These are phyloP conservation scores for Echeveria elegans DNA, from an alignment of 164 flowering plant species.

Conservation along the genomic window DNA sequence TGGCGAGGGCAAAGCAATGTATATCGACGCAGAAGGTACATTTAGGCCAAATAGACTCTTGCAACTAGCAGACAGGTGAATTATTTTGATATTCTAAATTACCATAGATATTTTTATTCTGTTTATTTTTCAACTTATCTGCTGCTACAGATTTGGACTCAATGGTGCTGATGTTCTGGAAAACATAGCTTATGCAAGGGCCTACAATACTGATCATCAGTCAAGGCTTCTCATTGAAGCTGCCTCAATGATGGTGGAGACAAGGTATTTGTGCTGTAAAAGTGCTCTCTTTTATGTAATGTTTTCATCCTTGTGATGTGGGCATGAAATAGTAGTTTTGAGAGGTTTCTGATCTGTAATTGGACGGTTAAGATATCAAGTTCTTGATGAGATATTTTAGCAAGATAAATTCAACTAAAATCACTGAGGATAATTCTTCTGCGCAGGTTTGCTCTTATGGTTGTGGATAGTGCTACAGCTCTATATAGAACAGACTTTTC, in stretches of 20 bases:
- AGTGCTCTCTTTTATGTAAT: not conserved
- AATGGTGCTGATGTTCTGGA: conserved; percentile 95
- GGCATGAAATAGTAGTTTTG: not conserved
- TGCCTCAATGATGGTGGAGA: conserved; percentile 98
- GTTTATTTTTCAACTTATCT: not conserved
- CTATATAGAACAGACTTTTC: conserved; percentile 85
- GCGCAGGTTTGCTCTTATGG: conserved; percentile 78
- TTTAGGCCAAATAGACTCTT: conserved; percentile 92
- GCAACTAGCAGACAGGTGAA: conserved; percentile 90
- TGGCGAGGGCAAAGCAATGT: conserved; percentile 95
- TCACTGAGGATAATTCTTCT: not conserved
- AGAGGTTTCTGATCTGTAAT: not conserved
- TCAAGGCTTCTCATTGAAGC: conserved; percentile 96
- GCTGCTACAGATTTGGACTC: conserved; percentile 65
- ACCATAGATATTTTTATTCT: not conserved
- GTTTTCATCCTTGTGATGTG: not conserved
- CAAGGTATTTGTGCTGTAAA: conserved; percentile 35
- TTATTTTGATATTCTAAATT: not conserved
- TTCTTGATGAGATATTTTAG: not conserved
- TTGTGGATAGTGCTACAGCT: conserved; percentile 92
- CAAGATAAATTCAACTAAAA: not conserved
- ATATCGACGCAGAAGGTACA: conserved; percentile 96
- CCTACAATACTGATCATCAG: conserved; percentile 98
- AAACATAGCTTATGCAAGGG: conserved; percentile 98
- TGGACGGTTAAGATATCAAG: not conserved